Evolutionary conservation across 176 grass and related monocot species (phyloP).

Genomic region (Themeda triandra): DNA sequence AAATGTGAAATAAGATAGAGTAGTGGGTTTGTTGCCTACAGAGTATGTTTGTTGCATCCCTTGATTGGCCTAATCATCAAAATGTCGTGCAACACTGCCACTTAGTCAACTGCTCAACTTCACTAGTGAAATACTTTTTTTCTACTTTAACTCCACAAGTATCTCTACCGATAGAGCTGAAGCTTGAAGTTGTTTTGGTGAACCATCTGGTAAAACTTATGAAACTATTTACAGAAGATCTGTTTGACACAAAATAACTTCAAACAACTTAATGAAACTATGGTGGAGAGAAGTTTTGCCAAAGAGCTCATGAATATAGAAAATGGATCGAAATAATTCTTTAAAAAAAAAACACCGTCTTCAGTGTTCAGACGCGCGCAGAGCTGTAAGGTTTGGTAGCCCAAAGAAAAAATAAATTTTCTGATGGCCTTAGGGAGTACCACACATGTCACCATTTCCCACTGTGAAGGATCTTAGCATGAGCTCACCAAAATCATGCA

Average conservation of each 20-base stretch:
- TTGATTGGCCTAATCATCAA: background rate
- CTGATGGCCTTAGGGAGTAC: background rate
- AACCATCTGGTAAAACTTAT: too few relatives aligned
- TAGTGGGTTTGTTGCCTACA: background rate
- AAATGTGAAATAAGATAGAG: background rate
- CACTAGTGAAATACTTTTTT: too few relatives aligned
- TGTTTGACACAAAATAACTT: too few relatives aligned
- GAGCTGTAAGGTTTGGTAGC: background rate
- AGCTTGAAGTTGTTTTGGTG: too few relatives aligned
- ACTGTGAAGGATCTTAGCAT: background rate
- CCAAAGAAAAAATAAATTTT: background rate
- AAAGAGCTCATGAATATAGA: background rate
- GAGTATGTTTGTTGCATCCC: background rate
- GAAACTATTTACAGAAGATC: too few relatives aligned
- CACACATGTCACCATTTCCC: background rate
- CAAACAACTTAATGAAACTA: too few relatives aligned
- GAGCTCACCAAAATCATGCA: conserved; percentile 14
- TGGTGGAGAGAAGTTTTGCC: too few relatives aligned
- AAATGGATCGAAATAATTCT: background rate
- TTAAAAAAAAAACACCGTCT: background rate
- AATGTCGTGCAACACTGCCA: too few relatives aligned
- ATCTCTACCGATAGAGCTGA: too few relatives aligned
- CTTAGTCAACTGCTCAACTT: too few relatives aligned
- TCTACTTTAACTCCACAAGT: too few relatives aligned
- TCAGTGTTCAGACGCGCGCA: background rate